Conservation (phyloP, 148 eudicot genomes). For the Mesembryanthemum crystallinum region DNA sequence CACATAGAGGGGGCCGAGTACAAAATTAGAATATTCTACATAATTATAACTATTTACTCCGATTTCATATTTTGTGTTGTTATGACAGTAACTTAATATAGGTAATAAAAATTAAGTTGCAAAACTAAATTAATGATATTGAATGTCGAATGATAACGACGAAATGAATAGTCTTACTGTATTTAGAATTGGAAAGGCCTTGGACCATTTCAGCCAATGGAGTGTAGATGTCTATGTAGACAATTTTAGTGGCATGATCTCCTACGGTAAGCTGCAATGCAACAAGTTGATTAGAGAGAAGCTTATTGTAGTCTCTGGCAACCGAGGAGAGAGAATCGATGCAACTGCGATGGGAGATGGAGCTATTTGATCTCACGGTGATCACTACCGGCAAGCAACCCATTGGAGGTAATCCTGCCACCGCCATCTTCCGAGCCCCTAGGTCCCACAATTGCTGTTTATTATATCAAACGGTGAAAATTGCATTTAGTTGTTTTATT, state of each 20-base stretch:
- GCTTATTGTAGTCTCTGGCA: constrained; percentile 40
- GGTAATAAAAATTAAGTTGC: too few species aligned
- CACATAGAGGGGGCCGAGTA: too few species aligned
- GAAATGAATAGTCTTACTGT: constrained; percentile 32
- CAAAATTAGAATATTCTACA: too few species aligned
- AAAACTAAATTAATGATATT: too few species aligned
- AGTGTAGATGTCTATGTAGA: constrained; percentile 41
- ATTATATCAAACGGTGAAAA: not conserved
- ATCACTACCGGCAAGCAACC: constrained; percentile 77
- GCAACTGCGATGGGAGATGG: constrained; percentile 37
- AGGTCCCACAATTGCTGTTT: constrained; percentile 31
- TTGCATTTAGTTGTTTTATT: too few species aligned
- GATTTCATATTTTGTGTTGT: too few species aligned
- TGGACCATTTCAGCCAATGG: constrained; percentile 34
- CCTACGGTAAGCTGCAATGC: constrained; percentile 24
- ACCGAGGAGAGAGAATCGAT: constrained; percentile 33
- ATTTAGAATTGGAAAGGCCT: constrained; percentile 17
- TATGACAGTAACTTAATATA: too few species aligned
- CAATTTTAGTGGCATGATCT: constrained; percentile 31
- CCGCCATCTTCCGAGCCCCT: constrained; percentile 62
- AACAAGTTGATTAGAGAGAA: constrained; percentile 31
- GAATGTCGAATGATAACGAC: too few species aligned
- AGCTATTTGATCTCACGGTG: constrained; percentile 32
- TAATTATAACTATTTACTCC: too few species aligned
- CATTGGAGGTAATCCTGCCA: constrained; percentile 63